These are phyloP conservation scores for Macrocybe gigantea DNA, from an alignment of 768 basidiomycete species.

Conservation along the genomic window DNA sequence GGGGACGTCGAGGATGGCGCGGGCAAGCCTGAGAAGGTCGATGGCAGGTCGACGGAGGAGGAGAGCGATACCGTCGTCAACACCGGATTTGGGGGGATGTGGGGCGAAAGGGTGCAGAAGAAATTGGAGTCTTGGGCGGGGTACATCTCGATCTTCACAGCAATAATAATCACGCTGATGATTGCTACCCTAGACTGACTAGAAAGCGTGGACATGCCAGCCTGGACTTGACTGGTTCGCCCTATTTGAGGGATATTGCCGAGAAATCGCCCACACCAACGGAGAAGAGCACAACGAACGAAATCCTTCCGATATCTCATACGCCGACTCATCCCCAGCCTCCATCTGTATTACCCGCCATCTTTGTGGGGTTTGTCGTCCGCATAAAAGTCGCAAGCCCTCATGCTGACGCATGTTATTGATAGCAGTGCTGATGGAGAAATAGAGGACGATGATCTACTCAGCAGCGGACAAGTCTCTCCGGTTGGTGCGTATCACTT, in stretches of 20 bases:
- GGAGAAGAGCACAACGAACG: too few species aligned
- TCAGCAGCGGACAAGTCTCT: conserved; percentile 76
- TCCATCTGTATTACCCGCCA: too few species aligned
- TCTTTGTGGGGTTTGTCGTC: too few species aligned
- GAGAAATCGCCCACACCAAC: too few species aligned
- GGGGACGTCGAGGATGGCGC: conserved; percentile 29
- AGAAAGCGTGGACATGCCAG: conserved; percentile 15
- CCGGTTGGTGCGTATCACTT: conserved; percentile 47
- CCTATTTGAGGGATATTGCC: background rate
- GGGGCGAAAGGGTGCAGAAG: conserved; percentile 36
- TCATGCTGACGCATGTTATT: conserved; percentile 4
- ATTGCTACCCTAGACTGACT: conserved; percentile 13
- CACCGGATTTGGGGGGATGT: conserved; percentile 27
- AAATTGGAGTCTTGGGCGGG: conserved; percentile 41
- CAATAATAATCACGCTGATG: background rate
- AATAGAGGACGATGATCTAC: conserved; percentile 53
- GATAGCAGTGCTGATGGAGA: conserved; percentile 14
- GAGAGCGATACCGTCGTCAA: conserved; percentile 31
- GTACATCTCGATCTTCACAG: conserved; percentile 16
- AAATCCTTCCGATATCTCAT: too few species aligned
- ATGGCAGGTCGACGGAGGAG: conserved; percentile 33
- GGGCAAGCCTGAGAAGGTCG: background rate
- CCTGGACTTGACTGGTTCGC: conserved; percentile 9
- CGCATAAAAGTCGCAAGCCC: too few species aligned
- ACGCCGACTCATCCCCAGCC: too few species aligned